Base-by-base conservation (phyloP, 345 rosid genomes). In the Trapa incisa region DNA sequence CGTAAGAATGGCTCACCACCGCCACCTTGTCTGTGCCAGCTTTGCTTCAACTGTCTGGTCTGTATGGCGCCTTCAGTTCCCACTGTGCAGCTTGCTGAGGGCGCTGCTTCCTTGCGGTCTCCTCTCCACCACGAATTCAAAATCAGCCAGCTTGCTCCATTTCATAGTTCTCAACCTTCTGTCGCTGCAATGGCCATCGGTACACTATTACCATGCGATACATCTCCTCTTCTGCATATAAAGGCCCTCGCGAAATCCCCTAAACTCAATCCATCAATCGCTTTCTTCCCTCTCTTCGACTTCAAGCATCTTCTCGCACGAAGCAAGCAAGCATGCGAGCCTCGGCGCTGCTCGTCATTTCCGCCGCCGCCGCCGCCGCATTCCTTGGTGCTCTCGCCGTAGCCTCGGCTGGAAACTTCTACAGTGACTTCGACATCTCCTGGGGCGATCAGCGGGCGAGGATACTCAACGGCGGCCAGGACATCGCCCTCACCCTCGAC, bases 401-500 rank as follows among this genome's bases (percentile, higher is more conserved):
- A 2, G 71, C 73, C 63, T 42, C 67, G 6, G 72, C 61, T 22
- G 63, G 73, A 3, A 22, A 70, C 37, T 70, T 70, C 68, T 63
- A 64, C 16, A 11, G 13, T 32, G 68, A 71, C 32, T 54, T 64
- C 38, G 50, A 62, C 62, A 52, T 70, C 73, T 22, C 53, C 16
- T 70, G 62, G 67, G 73, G 88, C 53, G 85, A 79, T 32, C 79
- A 71, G 33, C 71, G 83, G 15, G 83, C 75, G 1, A 76, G 78
- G 77, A 79, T 84, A 48, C 74, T 75, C 3, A 71, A 76, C 47
- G 75, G 77, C 45, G 80, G 88, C 8, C 68, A 80, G 38, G 77
- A 82, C 68, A 74, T 84, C 41, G 22, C 68, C 50, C 67, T 70
- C 62, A 36, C 45, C 22, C 85, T 82, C 2, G 86, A 82, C 67